These are phyloP conservation scores for Paecilomyces niveus DNA, from an alignment of 2,329 filamentous ascomycete genomes.

Conservation along the genomic window DNA sequence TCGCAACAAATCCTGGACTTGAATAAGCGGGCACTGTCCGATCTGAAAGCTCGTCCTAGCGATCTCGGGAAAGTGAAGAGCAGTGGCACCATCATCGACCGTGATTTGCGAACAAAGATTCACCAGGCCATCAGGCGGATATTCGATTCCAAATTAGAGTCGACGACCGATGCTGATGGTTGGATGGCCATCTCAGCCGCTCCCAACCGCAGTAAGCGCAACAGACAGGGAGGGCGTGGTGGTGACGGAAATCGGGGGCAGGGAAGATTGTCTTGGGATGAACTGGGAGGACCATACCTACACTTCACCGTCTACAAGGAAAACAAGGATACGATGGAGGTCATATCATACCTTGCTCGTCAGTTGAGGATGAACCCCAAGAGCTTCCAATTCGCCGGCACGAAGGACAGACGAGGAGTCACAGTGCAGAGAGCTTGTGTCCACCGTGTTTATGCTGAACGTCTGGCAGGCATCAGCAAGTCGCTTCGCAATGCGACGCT, in stretches of 20 bases:
- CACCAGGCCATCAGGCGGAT: conserved; percentile 67
- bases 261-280: conserved; percentile 53
- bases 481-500: conserved; percentile 55
- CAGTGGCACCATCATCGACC: conserved; percentile 50
- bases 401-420: conserved; percentile 81
- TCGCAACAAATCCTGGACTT: conserved; percentile 48
- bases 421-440: conserved; percentile 76
- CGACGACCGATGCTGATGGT: conserved; percentile 65
- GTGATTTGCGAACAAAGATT: conserved; percentile 54
- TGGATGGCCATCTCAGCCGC: conserved; percentile 52
- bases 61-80: conserved; percentile 48
- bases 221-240: conserved; percentile 24
- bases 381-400: conserved; percentile 74
- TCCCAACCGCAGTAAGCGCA: conserved; percentile 26
- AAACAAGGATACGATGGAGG: conserved; percentile 95
- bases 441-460: conserved; percentile 52
- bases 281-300: conserved; percentile 69
- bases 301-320: conserved; percentile 95
- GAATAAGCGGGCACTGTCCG: conserved; percentile 46
- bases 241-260: conserved; percentile 22
- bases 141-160: conserved; percentile 72
- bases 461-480: conserved; percentile 58
- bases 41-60: conserved; percentile 49
- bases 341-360: conserved; percentile 67
- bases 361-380: conserved; percentile 63